Evolutionary conservation across 192 early-diverging fungal species (phyloP).

Genomic region (Backusella sp.): DNA sequence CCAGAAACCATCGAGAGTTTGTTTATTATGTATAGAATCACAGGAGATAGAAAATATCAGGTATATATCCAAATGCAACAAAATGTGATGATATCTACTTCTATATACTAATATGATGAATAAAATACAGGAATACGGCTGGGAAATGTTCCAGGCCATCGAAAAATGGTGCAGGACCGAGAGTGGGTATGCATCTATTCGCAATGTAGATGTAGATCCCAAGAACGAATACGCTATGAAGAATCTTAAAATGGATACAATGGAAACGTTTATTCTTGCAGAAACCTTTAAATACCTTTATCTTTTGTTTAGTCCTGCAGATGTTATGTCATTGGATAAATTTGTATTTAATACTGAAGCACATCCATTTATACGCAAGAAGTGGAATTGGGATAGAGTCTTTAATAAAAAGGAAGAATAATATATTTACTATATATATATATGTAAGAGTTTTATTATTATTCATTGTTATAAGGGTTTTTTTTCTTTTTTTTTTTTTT

Average conservation of each 20-base stretch:
- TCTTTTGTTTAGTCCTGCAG: constrained; percentile 57
- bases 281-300: constrained; percentile 76
- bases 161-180: constrained; percentile 49
- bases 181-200: constrained; percentile 44
- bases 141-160: constrained; percentile 57
- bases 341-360: constrained; percentile 76
- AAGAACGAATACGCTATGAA: neutral
- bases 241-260: constrained; percentile 20
- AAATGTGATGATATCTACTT: neutral
- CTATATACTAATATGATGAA: neutral
- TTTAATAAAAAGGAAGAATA: neutral
- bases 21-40: constrained; percentile 71
- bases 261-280: constrained; percentile 60
- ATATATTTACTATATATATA: neutral
- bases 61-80: constrained; percentile 10
- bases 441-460: neutral
- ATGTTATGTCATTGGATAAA: constrained; percentile 51
- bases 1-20: constrained; percentile 71
- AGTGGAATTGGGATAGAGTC: constrained; percentile 15
- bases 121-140: constrained; percentile 52
- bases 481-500: constrained; percentile 40
- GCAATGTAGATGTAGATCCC: constrained; percentile 30
- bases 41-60: constrained; percentile 65
- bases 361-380: constrained; percentile 63
- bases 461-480: constrained; percentile 19